phyloP scores from a whole-genome alignment of 768 basidiomycete genomes.

The Boletus subparvulus region DNA sequence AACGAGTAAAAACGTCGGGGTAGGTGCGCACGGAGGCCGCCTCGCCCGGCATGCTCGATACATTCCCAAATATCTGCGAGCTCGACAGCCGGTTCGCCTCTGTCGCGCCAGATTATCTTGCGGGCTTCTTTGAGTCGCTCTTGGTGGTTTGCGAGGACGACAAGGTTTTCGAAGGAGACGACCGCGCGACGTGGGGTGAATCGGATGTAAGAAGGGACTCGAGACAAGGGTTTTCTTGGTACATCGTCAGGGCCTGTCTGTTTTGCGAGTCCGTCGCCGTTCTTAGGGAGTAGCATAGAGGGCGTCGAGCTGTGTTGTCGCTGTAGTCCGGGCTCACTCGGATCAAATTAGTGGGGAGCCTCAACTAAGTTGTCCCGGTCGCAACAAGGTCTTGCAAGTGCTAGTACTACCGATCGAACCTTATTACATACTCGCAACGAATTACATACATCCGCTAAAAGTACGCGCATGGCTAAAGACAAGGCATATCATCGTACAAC shows the following conservation, averaged over 20 bases:
- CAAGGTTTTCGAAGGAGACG: slow-evolving; percentile 80
- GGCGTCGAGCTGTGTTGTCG: not conserved
- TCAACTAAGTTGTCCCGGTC: too few relatives aligned
- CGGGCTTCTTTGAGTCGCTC: slow-evolving; percentile 70
- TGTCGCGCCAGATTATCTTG: slow-evolving; percentile 80
- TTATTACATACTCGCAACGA: too few relatives aligned
- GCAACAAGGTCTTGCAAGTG: too few relatives aligned
- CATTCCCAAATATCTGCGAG: slow-evolving; percentile 63
- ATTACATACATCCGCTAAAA: too few relatives aligned
- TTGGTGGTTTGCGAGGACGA: slow-evolving; percentile 82
- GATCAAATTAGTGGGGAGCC: too few relatives aligned
- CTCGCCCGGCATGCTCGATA: slow-evolving; percentile 65
- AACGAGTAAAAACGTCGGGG: not conserved
- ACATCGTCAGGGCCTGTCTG: not conserved
- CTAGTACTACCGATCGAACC: too few relatives aligned
- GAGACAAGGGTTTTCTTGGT: slow-evolving; percentile 7
- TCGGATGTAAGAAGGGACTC: slow-evolving; percentile 41
- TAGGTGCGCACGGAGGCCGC: slow-evolving; percentile 63
- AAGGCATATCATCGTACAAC: slow-evolving; percentile 11
- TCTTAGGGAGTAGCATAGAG: slow-evolving; percentile 5
- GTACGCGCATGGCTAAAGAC: too few relatives aligned
- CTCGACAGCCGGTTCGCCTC: slow-evolving; percentile 73
- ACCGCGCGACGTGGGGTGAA: slow-evolving; percentile 58
- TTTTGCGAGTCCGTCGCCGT: slow-evolving; percentile 4
- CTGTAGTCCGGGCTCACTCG: not conserved